Evolutionary conservation across 768 basidiomycete genomes (phyloP).

Genomic region (Auriscalpium microsporum): DNA sequence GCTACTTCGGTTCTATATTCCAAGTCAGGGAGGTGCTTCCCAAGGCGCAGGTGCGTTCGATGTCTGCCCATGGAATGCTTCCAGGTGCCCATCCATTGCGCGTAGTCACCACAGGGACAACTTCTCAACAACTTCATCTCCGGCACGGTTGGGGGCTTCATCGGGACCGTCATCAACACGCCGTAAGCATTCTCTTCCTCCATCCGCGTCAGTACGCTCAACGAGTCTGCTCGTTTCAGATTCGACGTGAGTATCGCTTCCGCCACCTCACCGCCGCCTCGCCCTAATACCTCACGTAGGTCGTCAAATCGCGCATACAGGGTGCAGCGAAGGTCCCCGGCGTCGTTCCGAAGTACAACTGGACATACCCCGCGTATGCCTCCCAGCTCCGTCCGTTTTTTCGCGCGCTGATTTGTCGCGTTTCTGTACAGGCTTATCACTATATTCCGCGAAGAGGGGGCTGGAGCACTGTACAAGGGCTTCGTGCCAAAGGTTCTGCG

Average conservation of each 20-base stretch:
- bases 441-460: constrained; percentile 81
- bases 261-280: neutral
- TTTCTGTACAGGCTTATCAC: constrained; percentile 41
- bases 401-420: neutral
- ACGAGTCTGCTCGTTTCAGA: constrained; percentile 16
- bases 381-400: neutral
- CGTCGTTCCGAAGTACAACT: constrained; percentile 83
- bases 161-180: constrained; percentile 87
- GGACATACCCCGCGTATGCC: constrained; percentile 83
- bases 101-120: constrained; percentile 7
- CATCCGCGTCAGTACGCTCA: neutral
- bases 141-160: constrained; percentile 82
- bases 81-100: neutral
- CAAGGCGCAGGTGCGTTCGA: constrained; percentile 61
- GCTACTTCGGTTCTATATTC: constrained; percentile 91
- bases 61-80: neutral
- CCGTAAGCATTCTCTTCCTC: constrained; percentile 45
- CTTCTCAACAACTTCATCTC: constrained; percentile 91
- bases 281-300: constrained; percentile 34
- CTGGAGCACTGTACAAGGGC: constrained; percentile 83
- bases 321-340: constrained; percentile 57
- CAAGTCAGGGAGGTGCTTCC: constrained; percentile 75
- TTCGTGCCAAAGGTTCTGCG: constrained; percentile 93
- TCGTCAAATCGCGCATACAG: constrained; percentile 95
- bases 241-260: constrained; percentile 33